Conservation (phyloP, 1,284 basidiomycete genomes). For the Cutaneotrichosporon curvatum region DNA sequence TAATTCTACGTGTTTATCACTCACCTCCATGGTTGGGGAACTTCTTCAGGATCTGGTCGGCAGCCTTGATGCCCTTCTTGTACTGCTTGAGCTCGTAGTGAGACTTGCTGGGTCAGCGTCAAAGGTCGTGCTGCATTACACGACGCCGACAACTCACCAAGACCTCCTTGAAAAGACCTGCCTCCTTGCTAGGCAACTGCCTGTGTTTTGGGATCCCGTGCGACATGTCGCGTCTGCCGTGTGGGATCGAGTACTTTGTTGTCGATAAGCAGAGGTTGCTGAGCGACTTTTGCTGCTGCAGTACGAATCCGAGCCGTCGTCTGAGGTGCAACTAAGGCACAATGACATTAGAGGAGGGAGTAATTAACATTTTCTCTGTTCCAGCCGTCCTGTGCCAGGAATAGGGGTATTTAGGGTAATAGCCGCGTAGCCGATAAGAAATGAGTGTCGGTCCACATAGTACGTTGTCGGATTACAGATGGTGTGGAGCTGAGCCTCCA, state of each 20-base stretch:
- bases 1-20: constrained; percentile 17
- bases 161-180: constrained; percentile 77
- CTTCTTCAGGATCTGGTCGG: constrained; percentile 92
- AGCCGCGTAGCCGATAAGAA: too few species aligned
- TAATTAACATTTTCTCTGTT: too few species aligned
- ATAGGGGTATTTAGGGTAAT: too few species aligned
- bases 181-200: constrained; percentile 71
- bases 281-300: not conserved
- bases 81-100: constrained; percentile 86
- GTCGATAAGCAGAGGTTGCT: not conserved
- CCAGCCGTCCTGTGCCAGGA: too few species aligned
- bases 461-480: too few species aligned
- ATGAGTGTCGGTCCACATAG: too few species aligned
- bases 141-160: constrained; percentile 50
- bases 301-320: not conserved
- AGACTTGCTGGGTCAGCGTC: constrained; percentile 29
- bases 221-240: constrained; percentile 5
- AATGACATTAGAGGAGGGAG: too few species aligned
- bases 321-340: not conserved
- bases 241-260: not conserved
- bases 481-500: too few species aligned
- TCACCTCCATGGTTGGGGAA: constrained; percentile 89
- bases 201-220: constrained; percentile 37
- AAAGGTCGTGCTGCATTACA: too few species aligned
- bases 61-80: constrained; percentile 83